Percentiles rank a stretch among this genome's conserved stretches.
Evolutionary conservation across 2,329 filamentous ascomycete species (phyloP).

Genomic region (Penicillium sp.): DNA sequence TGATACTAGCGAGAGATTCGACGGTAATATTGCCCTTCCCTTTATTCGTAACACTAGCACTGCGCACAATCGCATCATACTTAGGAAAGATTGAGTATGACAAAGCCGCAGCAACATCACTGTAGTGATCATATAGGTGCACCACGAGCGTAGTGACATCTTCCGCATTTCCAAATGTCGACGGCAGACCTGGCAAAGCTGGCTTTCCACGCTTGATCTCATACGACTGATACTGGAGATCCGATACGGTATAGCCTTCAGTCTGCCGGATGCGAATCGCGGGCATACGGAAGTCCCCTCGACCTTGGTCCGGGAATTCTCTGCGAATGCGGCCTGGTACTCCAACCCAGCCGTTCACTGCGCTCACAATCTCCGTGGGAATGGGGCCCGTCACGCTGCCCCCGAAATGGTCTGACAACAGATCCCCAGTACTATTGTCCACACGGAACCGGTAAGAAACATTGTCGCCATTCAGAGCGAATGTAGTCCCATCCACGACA

Average conservation of each 20-base stretch:
- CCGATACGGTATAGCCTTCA: slow-evolving; percentile 60
- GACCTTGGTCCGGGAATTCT: slow-evolving; percentile 65
- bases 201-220: slow-evolving; percentile 60
- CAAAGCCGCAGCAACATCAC: slow-evolving; percentile 58
- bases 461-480: slow-evolving; percentile 57
- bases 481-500: slow-evolving; percentile 56
- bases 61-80: slow-evolving; percentile 62
- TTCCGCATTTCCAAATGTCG: slow-evolving; percentile 57
- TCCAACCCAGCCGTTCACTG: slow-evolving; percentile 56
- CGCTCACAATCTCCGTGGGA: slow-evolving; percentile 39
- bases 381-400: slow-evolving; percentile 56
- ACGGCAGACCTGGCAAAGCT: slow-evolving; percentile 56
- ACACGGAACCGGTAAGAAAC: slow-evolving; percentile 67
- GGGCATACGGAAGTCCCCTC: slow-evolving; percentile 63
- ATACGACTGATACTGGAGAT: slow-evolving; percentile 60
- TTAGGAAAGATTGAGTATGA: slow-evolving; percentile 65
- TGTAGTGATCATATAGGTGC: slow-evolving; percentile 60
- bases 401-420: slow-evolving; percentile 64
- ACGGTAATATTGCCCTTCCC: slow-evolving; percentile 55
- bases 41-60: slow-evolving; percentile 62
- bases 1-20: slow-evolving; percentile 61
- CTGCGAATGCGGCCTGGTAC: slow-evolving; percentile 54
- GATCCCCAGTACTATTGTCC: slow-evolving; percentile 56
- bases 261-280: slow-evolving; percentile 62
- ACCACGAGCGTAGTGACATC: slow-evolving; percentile 63